These are phyloP conservation scores for Nitzschia palea DNA, from an alignment of 108 stramenopile genomes.

Conservation along the genomic window DNA sequence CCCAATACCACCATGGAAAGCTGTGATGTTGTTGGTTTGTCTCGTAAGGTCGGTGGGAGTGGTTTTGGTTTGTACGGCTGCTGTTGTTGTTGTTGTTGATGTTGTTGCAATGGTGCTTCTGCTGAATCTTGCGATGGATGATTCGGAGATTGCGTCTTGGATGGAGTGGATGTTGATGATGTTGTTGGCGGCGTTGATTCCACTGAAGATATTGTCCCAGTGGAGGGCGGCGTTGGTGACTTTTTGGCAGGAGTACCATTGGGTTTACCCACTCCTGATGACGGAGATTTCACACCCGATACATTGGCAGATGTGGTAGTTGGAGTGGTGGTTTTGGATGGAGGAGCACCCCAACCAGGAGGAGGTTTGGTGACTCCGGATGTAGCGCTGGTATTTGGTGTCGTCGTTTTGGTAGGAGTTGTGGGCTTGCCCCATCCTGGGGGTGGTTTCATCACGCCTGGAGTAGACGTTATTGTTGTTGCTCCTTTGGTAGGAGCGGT, in stretches of 20 bases:
- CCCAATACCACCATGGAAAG: slow-evolving; percentile 61
- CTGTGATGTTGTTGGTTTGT: slow-evolving; percentile 1
- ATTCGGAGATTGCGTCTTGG: too few relatives aligned
- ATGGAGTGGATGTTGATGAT: neutral
- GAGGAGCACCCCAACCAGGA: neutral
- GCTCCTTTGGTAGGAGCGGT: slow-evolving; percentile 5
- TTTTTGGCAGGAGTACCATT: neutral
- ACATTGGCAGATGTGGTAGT: neutral
- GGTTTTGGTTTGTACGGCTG: neutral
- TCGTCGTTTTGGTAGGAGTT: neutral
- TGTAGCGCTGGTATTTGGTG: neutral
- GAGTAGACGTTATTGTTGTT: slow-evolving; percentile 15
- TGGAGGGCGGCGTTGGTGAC: neutral
- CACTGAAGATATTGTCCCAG: neutral
- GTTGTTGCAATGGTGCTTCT: neutral
- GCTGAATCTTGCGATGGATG: neutral
- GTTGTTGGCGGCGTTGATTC: neutral
- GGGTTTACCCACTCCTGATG: neutral
- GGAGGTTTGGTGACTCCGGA: neutral
- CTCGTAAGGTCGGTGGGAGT: slow-evolving; percentile 1
- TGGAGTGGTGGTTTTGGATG: neutral
- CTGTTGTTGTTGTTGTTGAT: slow-evolving; percentile 10
- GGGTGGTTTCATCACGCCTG: slow-evolving; percentile 37
- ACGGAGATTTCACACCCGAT: too few relatives aligned
- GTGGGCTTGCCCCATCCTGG: slow-evolving; percentile 16